A percentile compares a stretch with the other conserved stretches of the same genome.
Conservation (phyloP, 805 yeast species). For the Candida xyloterini region DNA sequence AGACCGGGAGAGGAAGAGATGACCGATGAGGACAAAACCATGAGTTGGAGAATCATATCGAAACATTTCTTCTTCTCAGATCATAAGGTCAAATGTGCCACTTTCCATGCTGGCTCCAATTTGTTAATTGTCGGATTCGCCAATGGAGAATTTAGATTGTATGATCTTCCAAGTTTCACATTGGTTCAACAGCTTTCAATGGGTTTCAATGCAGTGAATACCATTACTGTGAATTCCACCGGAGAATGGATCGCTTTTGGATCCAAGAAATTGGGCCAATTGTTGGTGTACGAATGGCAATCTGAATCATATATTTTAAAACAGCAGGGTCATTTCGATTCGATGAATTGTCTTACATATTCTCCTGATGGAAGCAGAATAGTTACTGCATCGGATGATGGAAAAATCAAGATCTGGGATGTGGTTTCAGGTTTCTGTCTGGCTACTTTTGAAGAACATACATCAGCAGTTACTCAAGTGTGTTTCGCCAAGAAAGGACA, state of each 20-base stretch:
- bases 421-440: slow-evolving; percentile 87
- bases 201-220: slow-evolving; percentile 87
- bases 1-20: slow-evolving; percentile 48
- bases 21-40: slow-evolving; percentile 41
- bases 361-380: slow-evolving; percentile 93
- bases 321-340: slow-evolving; percentile 96
- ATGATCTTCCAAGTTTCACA: slow-evolving; percentile 79
- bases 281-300: slow-evolving; percentile 98
- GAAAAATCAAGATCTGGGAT: slow-evolving; percentile 96
- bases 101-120: slow-evolving; percentile 73
- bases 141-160: slow-evolving; percentile 86
- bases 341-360: slow-evolving; percentile 78
- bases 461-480: slow-evolving; percentile 83
- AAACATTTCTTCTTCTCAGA: slow-evolving; percentile 75
- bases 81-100: slow-evolving; percentile 71
- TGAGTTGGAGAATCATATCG: slow-evolving; percentile 79
- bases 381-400: slow-evolving; percentile 95
- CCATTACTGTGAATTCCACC: slow-evolving; percentile 70
- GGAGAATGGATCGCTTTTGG: slow-evolving; percentile 99
- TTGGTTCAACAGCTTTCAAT: slow-evolving; percentile 83
- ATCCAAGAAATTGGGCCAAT: slow-evolving; percentile 84
- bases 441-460: slow-evolving; percentile 88
- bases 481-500: slow-evolving; percentile 87
- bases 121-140: slow-evolving; percentile 84
- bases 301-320: slow-evolving; percentile 91